phyloP scores from a whole-genome alignment of 257 asterid genomes.

The Cinchona pubescens region DNA sequence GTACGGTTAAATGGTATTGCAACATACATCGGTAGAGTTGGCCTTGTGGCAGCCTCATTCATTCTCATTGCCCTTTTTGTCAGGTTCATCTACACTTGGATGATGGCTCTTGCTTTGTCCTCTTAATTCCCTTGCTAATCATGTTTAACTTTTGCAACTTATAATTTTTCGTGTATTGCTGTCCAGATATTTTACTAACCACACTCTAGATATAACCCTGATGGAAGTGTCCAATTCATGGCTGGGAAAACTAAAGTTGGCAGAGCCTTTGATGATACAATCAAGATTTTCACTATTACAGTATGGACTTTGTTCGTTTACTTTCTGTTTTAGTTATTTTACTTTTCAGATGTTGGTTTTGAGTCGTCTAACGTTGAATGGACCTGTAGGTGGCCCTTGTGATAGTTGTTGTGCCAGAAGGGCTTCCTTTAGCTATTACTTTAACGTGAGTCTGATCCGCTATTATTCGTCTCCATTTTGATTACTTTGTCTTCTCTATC shows the following conservation, averaged over 20 bases:
- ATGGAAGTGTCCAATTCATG: slow-evolving; percentile 51
- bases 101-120: slow-evolving; percentile 12
- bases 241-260: slow-evolving; percentile 69
- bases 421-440: slow-evolving; percentile 96
- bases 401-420: slow-evolving; percentile 97
- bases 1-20: slow-evolving; percentile 95
- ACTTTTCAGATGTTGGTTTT: background rate
- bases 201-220: slow-evolving; percentile 53
- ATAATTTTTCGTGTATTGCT: slow-evolving; percentile 8
- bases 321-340: background rate
- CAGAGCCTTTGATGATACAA: slow-evolving; percentile 66
- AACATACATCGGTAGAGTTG: slow-evolving; percentile 84
- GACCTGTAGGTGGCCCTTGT: slow-evolving; percentile 79
- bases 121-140: slow-evolving; percentile 9
- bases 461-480: background rate
- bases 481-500: background rate
- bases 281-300: slow-evolving; percentile 86
- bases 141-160: background rate
- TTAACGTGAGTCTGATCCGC: slow-evolving; percentile 59
- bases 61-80: slow-evolving; percentile 70
- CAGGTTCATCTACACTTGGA: slow-evolving; percentile 24
- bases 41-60: slow-evolving; percentile 68
- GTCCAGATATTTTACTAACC: slow-evolving; percentile 75
- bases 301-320: slow-evolving; percentile 44
- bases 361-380: slow-evolving; percentile 1